Evolutionary conservation across 2,329 filamentous ascomycete species (phyloP).

Genomic region (Calonectria ilicicola): DNA sequence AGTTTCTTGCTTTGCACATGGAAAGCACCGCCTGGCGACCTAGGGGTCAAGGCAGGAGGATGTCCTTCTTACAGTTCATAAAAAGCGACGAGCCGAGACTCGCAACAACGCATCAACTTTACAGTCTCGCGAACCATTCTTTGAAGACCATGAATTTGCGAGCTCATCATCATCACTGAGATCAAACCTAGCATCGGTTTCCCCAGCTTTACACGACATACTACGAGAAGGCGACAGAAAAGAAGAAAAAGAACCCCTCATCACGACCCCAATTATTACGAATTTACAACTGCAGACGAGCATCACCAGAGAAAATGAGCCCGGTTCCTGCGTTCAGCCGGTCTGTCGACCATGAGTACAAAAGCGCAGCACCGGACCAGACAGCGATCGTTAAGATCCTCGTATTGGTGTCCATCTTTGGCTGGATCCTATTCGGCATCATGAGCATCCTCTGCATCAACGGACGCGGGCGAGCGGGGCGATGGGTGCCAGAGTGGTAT

Average conservation of each 20-base stretch:
- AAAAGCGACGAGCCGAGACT: not conserved
- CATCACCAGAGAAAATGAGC: not conserved
- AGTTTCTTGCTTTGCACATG: not conserved
- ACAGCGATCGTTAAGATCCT: conserved; percentile 37
- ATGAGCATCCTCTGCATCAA: conserved; percentile 49
- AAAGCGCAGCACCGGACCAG: conserved; percentile 12
- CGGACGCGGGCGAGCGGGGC: conserved; percentile 41
- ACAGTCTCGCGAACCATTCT: not conserved
- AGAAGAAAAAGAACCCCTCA: not conserved
- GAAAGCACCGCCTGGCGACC: not conserved
- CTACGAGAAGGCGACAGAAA: not conserved
- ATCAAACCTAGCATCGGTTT: not conserved
- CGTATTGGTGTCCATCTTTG: conserved; percentile 39
- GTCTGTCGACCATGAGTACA: conserved; percentile 16
- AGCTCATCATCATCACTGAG: not conserved
- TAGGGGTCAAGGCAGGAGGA: not conserved
- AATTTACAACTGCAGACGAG: not conserved
- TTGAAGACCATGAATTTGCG: not conserved
- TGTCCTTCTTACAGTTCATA: not conserved
- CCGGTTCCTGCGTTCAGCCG: not conserved
- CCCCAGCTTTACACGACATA: not conserved
- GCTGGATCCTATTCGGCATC: conserved; percentile 47
- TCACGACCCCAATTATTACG: not conserved
- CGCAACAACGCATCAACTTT: not conserved
- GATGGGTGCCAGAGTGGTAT: conserved; percentile 51